phyloP scores from a whole-genome alignment of 768 basidiomycete genomes.

The Tulasnella sp. region DNA sequence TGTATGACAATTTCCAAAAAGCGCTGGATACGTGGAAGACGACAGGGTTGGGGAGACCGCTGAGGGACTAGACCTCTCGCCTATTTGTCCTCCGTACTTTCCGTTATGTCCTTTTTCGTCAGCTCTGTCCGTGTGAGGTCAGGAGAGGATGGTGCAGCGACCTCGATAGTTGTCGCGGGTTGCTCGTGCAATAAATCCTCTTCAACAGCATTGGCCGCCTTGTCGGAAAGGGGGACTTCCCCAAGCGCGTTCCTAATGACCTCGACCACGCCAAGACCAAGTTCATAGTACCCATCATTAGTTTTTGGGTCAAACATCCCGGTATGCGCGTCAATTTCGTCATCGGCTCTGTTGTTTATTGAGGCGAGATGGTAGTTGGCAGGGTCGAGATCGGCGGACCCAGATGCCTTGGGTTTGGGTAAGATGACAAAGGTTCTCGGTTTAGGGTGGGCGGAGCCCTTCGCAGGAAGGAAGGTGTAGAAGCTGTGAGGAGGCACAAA shows the following conservation, averaged over 20 bases:
- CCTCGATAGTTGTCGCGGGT: not conserved
- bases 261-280: slow-evolving; percentile 50
- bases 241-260: slow-evolving; percentile 20
- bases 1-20: slow-evolving; percentile 7
- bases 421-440: slow-evolving; percentile 75
- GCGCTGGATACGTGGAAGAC: not conserved
- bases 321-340: slow-evolving; percentile 82
- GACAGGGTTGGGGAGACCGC: not conserved
- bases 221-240: slow-evolving; percentile 15
- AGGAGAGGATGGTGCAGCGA: not conserved
- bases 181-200: not conserved
- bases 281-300: slow-evolving; percentile 87
- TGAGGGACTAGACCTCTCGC: not conserved
- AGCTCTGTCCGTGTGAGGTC: not conserved
- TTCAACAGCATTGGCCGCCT: slow-evolving; percentile 10
- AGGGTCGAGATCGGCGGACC: slow-evolving; percentile 37
- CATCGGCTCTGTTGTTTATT: slow-evolving; percentile 60
- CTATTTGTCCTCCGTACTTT: not conserved
- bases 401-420: slow-evolving; percentile 47
- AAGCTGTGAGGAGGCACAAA: slow-evolving; percentile 49
- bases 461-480: slow-evolving; percentile 71
- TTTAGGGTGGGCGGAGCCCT: slow-evolving; percentile 51
- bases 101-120: not conserved
- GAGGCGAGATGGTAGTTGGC: slow-evolving; percentile 55
- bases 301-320: slow-evolving; percentile 78